Evolutionary conservation across 1,284 basidiomycete genomes (phyloP).

Genomic region (Lentinula novae-zelandiae): DNA sequence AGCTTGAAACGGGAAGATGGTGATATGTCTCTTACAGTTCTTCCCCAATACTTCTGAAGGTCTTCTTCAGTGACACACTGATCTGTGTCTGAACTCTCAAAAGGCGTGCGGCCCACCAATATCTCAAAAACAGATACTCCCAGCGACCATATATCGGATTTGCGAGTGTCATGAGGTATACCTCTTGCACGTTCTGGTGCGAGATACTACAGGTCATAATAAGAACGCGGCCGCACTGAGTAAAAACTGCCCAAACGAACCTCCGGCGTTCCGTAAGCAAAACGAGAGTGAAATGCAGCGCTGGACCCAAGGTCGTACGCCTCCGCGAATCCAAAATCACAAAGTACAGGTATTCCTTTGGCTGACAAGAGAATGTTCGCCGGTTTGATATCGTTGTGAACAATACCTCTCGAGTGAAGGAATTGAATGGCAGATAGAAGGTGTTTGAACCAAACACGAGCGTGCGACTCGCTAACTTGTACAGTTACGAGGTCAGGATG

Average conservation of each 20-base stretch:
- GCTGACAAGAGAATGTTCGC: conserved; percentile 83
- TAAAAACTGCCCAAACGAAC: conserved; percentile 30
- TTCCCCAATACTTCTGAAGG: conserved; percentile 78
- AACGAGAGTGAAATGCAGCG: conserved; percentile 76
- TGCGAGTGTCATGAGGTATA: conserved; percentile 85
- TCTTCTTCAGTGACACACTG: conserved; percentile 80
- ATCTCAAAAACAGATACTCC: conserved; percentile 94
- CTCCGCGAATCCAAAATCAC: conserved; percentile 93
- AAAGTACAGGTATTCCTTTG: conserved; percentile 75
- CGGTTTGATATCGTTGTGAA: conserved; percentile 95
- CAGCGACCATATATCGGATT: conserved; percentile 90
- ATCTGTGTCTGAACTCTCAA: conserved; percentile 81
- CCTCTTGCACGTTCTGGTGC: conserved; percentile 86
- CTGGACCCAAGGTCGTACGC: conserved; percentile 59
- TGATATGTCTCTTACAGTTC: conserved; percentile 50
- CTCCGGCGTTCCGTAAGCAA: conserved; percentile 90
- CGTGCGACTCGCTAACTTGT: conserved; percentile 72
- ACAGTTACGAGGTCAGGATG: conserved; percentile 80
- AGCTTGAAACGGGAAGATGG: conserved; percentile 4
- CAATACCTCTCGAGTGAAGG: conserved; percentile 81
- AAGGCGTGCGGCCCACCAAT: conserved; percentile 85
- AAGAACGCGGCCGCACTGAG: not conserved
- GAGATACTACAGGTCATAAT: conserved; percentile 58
- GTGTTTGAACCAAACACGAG: conserved; percentile 81
- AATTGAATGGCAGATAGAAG: conserved; percentile 88